phyloP scores from a whole-genome alignment of 2,329 filamentous ascomycete genomes.

The Fusarium nisikadoi region DNA sequence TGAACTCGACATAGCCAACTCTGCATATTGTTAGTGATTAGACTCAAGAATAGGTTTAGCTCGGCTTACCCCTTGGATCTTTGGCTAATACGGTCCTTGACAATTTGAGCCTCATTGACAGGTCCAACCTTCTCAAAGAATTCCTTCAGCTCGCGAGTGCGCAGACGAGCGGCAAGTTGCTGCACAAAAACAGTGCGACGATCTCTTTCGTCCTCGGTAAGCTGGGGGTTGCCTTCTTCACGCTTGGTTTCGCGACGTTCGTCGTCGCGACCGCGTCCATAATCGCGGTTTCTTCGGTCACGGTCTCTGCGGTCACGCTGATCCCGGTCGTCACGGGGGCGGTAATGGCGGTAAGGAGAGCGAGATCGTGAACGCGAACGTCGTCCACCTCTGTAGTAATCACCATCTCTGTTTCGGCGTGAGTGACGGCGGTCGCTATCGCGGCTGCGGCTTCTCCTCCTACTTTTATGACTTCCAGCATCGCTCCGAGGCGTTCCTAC shows the following conservation, averaged over 20 bases:
- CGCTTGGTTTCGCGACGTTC: constrained; percentile 55
- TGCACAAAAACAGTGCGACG: constrained; percentile 98
- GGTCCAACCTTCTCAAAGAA: constrained; percentile 97
- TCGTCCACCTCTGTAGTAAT: constrained; percentile 69
- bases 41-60: neutral
- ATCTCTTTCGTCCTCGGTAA: constrained; percentile 95
- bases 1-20: constrained; percentile 99
- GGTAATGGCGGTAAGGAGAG: constrained; percentile 72
- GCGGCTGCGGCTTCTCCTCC: constrained; percentile 81
- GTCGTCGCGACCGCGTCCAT: constrained; percentile 66
- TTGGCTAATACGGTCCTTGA: constrained; percentile 95
- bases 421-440: constrained; percentile 79
- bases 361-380: constrained; percentile 76
- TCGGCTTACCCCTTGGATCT: constrained; percentile 90
- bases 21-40: constrained; percentile 61
- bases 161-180: constrained; percentile 92
- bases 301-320: constrained; percentile 62
- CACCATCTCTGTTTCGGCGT: constrained; percentile 78
- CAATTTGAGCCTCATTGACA: constrained; percentile 97
- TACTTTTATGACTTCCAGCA: constrained; percentile 82
- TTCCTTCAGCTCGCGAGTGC: constrained; percentile 89
- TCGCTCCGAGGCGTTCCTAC: constrained; percentile 78
- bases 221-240: constrained; percentile 71
- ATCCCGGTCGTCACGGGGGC: constrained; percentile 64
- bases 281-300: constrained; percentile 63